A percentile compares a stretch with the other conserved stretches of the same genome.
These are phyloP conservation scores for Eutrema yunnanense DNA, from an alignment of 345 rosid species.

Conservation along the genomic window DNA sequence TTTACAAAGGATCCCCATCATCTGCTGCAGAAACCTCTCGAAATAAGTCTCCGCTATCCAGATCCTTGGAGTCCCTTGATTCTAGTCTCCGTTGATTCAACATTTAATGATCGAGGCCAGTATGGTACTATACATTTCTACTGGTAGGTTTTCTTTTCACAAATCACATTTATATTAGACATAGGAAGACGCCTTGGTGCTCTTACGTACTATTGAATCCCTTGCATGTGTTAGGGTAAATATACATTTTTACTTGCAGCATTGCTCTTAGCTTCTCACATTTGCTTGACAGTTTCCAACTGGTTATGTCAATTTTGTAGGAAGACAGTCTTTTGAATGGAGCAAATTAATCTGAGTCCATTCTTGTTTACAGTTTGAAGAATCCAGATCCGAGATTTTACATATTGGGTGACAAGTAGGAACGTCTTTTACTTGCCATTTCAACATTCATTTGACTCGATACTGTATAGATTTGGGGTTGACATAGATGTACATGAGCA, in stretches of 20 bases:
- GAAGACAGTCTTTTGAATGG: background rate
- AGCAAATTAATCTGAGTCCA: background rate
- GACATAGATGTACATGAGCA: background rate
- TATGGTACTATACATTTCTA: background rate
- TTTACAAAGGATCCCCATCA: constrained; percentile 38
- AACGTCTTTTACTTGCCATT: no score
- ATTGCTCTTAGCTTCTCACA: background rate
- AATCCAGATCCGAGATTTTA: background rate
- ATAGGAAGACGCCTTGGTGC: background rate
- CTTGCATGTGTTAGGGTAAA: background rate
- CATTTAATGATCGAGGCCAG: background rate
- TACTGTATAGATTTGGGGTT: no score
- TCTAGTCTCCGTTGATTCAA: constrained; percentile 31
- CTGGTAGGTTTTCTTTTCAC: background rate
- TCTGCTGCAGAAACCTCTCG: constrained; percentile 48
- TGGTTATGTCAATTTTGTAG: constrained; percentile 10
- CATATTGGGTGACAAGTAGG: background rate
- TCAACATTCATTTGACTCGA: no score
- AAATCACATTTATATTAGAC: background rate
- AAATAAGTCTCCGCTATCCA: constrained; percentile 38
- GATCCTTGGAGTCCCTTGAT: constrained; percentile 42
- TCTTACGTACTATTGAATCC: background rate
- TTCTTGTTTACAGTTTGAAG: background rate
- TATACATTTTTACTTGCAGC: background rate
- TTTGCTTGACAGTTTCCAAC: background rate